Evolutionary conservation across 164 flowering plant species (phyloP), one percentile per base, ranked within the genome.

Genomic region (Vitis rotundifolia): DNA sequence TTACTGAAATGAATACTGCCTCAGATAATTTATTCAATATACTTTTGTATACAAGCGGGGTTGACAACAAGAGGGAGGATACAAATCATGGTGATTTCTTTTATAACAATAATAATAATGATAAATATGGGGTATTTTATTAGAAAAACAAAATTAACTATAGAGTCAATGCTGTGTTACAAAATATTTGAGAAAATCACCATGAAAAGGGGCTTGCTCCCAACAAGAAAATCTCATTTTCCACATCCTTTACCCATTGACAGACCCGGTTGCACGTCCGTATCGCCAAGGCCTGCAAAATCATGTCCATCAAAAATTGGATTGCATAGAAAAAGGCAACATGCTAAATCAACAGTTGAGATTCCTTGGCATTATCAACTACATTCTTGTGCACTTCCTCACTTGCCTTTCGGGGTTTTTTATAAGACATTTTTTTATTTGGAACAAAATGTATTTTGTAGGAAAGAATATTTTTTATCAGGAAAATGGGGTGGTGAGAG

Each of bases 131-230:
- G 44, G 44, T 37, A 37, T 37, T 37, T 37, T 37, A 37, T 71
- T 48, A 49, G 57, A 11, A 54, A 18, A 63, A 57, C 29, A 66
- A 68, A 49, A 64, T 9, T 59, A 59, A 59, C 26, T 7, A 59
- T 54, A 51, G 63, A 22, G 44, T 73, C 68, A 71, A 86, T 51
- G 67, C 51, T 58, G 64, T 63, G 61, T 29, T 72, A 81, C 77
- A 80, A 18, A 61, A 66, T 68, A 51, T 51, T 22, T 22, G 12
- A 62, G n/a, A 53, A 69, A 22, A 76, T 92, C 88, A 94, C 98
- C 99, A 93, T 51, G 97, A 89, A 72, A 91, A 95, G 51, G 99
- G 96, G 82, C 98, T 93, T n/a, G 96, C 97, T 82, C 98, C 98
- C 68, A 89, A 74, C 87, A 93, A 84, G 84, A 93, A 95, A 59